Conservation (phyloP, 352 stramenopile species). For the Phytophthora pluvialis region DNA sequence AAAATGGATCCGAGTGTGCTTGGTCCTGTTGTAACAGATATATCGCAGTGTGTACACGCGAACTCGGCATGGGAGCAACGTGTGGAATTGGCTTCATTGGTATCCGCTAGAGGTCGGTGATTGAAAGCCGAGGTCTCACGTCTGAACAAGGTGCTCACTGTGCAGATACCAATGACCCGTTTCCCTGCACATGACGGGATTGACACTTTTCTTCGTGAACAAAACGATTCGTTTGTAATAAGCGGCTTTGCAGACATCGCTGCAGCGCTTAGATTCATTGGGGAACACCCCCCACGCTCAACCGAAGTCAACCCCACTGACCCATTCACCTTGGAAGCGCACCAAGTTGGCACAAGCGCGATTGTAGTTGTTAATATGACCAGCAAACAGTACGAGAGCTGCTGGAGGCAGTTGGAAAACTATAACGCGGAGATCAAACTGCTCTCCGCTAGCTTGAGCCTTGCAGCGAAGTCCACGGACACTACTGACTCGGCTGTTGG, state of each 20-base stretch:
- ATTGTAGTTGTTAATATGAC: slow-evolving; percentile 1
- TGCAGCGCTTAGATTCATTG: background rate
- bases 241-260: background rate
- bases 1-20: slow-evolving; percentile 1
- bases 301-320: background rate
- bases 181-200: background rate
- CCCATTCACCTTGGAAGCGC: background rate
- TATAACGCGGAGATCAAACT: slow-evolving; percentile 3
- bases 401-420: background rate
- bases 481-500: background rate
- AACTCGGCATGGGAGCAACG: background rate
- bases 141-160: background rate
- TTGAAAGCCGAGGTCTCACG: slow-evolving; percentile 8
- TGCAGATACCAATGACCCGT: background rate
- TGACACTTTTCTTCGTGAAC: slow-evolving; percentile 1
- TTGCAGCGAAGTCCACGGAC: background rate
- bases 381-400: background rate
- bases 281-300: background rate
- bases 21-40: background rate
- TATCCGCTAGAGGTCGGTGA: background rate
- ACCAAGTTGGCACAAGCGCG: background rate
- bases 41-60: background rate
- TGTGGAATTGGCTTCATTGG: background rate
- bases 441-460: background rate
- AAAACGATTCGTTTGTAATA: background rate